Base-by-base conservation (phyloP, 345 rosid species). In the Eucalyptus polybractea region DNA sequence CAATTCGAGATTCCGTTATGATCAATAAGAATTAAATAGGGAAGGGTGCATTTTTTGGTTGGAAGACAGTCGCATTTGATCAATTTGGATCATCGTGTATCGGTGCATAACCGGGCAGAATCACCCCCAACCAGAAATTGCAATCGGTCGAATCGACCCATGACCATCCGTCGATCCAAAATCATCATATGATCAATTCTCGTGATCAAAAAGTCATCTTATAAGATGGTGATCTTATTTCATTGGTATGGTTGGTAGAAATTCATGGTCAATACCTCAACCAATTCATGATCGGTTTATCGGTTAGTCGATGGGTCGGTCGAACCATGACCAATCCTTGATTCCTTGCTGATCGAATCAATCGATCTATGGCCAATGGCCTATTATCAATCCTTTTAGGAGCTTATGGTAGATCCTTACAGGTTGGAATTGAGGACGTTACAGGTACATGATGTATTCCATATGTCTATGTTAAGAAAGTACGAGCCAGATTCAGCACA, bases 281-380 rank as follows among this genome's bases (percentile, higher is more conserved):
- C 6, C 65, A 58, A 24, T 58, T 24, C 29, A 10, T 24, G 29
- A 24, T 2, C 0, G 13, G 22, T 16, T 0, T 1, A 3, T 51
- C 2, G 2, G 4, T 51, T 0, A 1, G 3, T 56, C 2, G 6
- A 1, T 50, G 1, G 21, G 13, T 56, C 6, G 1, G 0, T 56
- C 2, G 0, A 0, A 58, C 65, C n/a, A 58, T 58, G 27, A 58
- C 2, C 42, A 1, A 44, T 58, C 13, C 25, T 0, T 5, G 7
- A 58, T 58, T 24, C n/a, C 13, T 58, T 24, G 11, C 2, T 1
- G 1, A 24, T 58, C 2, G 3, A 58, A 58, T 2, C 13, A 5
- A 58, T 58, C 29, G 6, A 24, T 58, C n/a, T 10, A 58, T 58
- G 29, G 29, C 65, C 3, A 24, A 58, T 58, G 65, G 65, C 65